phyloP scores from a whole-genome alignment of 192 early-diverging fungal genomes.

The Pilaira anomala region DNA sequence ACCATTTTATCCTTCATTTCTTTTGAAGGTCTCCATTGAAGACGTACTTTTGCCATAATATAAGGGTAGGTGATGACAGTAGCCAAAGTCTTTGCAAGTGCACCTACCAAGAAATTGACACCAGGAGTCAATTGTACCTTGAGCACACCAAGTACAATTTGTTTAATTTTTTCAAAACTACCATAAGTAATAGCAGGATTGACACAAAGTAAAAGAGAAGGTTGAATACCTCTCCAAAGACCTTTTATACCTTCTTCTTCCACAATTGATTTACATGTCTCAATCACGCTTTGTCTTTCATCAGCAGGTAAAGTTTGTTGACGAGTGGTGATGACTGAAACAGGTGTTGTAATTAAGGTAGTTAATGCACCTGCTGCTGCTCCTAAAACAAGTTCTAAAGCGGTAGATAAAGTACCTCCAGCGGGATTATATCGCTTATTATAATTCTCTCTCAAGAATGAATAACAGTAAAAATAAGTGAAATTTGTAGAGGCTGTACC shows the following conservation, averaged over 20 bases:
- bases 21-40: slow-evolving; percentile 88
- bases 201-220: slow-evolving; percentile 85
- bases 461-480: slow-evolving; percentile 85
- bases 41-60: slow-evolving; percentile 98
- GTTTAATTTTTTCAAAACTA: slow-evolving; percentile 82
- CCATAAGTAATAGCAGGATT: slow-evolving; percentile 99
- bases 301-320: slow-evolving; percentile 78
- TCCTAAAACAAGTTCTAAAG: slow-evolving; percentile 83
- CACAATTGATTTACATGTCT: slow-evolving; percentile 69
- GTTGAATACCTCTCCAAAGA: slow-evolving; percentile 89
- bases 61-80: slow-evolving; percentile 89
- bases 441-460: slow-evolving; percentile 65
- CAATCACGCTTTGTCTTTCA: slow-evolving; percentile 63
- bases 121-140: slow-evolving; percentile 59
- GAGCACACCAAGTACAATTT: slow-evolving; percentile 51
- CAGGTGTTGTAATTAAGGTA: slow-evolving; percentile 88
- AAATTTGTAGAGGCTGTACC: slow-evolving; percentile 77
- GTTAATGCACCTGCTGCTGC: slow-evolving; percentile 86
- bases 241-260: slow-evolving; percentile 75
- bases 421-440: slow-evolving; percentile 37
- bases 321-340: slow-evolving; percentile 91
- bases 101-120: slow-evolving; percentile 93
- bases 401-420: slow-evolving; percentile 67
- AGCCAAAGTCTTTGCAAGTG: slow-evolving; percentile 88
- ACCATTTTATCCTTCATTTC: slow-evolving; percentile 46